Percentiles rank a stretch among this genome's conserved stretches.
Evolutionary conservation across 1,284 basidiomycete genomes (phyloP).

Genomic region (Xerocomus nothofagi): DNA sequence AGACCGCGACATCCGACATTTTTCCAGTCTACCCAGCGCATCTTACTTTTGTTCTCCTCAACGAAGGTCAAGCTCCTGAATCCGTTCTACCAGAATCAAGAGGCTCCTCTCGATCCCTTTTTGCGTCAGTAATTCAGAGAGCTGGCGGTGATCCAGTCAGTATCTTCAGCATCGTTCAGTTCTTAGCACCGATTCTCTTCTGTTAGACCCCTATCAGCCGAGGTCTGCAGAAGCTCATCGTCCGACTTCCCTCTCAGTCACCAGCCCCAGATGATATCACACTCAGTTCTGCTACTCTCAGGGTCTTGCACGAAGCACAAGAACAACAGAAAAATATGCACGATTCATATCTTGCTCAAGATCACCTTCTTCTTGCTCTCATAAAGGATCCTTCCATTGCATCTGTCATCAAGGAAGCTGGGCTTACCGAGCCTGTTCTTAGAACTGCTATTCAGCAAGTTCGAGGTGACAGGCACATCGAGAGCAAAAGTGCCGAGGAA

Average conservation of each 20-base stretch:
- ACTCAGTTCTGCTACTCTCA: conserved; percentile 59
- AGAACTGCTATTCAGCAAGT: conserved; percentile 81
- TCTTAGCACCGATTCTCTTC: conserved; percentile 34
- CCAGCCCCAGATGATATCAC: conserved; percentile 82
- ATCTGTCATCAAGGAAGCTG: conserved; percentile 71
- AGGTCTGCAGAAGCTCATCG: conserved; percentile 65
- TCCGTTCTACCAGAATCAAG: conserved; percentile 32
- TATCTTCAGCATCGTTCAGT: conserved; percentile 5
- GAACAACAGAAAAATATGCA: conserved; percentile 85
- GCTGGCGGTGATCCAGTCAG: conserved; percentile 75
- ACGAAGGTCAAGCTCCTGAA: conserved; percentile 48
- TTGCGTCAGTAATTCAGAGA: conserved; percentile 72
- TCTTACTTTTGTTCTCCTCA: conserved; percentile 74
- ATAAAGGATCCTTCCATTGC: conserved; percentile 67
- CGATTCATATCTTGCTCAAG: conserved; percentile 92
- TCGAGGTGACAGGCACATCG: conserved; percentile 80
- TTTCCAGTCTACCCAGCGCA: conserved; percentile 70
- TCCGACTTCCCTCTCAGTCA: conserved; percentile 79
- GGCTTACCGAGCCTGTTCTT: conserved; percentile 70
- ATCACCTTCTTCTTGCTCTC: conserved; percentile 73
- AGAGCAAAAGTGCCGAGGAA: conserved; percentile 80
- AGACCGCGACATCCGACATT: not conserved
- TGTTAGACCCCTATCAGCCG: conserved; percentile 57
- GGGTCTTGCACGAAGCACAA: conserved; percentile 81
- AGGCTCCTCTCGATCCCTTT: conserved; percentile 49